phyloP scores from a whole-genome alignment of 2,329 filamentous ascomycete species.

The Beauveria sp. region DNA sequence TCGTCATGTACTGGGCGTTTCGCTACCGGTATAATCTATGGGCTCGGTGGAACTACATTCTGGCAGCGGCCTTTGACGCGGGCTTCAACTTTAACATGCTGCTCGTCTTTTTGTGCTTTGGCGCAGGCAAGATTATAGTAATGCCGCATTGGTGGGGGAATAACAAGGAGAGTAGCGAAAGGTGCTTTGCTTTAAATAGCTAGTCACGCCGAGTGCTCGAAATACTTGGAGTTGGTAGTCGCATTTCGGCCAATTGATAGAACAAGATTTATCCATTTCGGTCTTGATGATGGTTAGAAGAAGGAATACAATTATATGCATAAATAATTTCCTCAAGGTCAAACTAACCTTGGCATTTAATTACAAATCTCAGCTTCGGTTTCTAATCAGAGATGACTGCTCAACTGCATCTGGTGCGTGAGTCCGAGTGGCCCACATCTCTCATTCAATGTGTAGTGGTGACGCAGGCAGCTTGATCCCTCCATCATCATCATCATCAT shows the following conservation, averaged over 20 bases:
- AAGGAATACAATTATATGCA: too few relatives aligned
- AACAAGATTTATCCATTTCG: neutral
- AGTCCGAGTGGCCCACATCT: too few relatives aligned
- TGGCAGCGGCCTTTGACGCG: slow-evolving; percentile 54
- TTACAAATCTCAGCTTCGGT: too few relatives aligned
- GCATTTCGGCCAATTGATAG: neutral
- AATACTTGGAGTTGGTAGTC: neutral
- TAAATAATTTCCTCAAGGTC: too few relatives aligned
- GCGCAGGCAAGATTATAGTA: slow-evolving; percentile 44
- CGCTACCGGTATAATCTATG: slow-evolving; percentile 48
- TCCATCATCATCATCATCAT: too few relatives aligned
- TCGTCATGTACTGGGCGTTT: slow-evolving; percentile 54
- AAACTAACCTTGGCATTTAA: too few relatives aligned
- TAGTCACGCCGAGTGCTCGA: neutral
- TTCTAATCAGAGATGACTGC: too few relatives aligned
- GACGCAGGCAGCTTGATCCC: too few relatives aligned
- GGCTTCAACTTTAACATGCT: slow-evolving; percentile 56
- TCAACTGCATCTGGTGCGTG: too few relatives aligned
- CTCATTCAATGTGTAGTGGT: too few relatives aligned
- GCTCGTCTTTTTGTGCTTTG: slow-evolving; percentile 53
- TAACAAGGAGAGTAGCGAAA: slow-evolving; percentile 44
- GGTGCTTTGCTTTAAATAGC: slow-evolving; percentile 42
- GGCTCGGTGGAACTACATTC: slow-evolving; percentile 53
- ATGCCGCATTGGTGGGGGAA: slow-evolving; percentile 63
- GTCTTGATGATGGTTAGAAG: too few relatives aligned